Conservation (phyloP, 352 stramenopile species). For the Globisporangium mamillatum region DNA sequence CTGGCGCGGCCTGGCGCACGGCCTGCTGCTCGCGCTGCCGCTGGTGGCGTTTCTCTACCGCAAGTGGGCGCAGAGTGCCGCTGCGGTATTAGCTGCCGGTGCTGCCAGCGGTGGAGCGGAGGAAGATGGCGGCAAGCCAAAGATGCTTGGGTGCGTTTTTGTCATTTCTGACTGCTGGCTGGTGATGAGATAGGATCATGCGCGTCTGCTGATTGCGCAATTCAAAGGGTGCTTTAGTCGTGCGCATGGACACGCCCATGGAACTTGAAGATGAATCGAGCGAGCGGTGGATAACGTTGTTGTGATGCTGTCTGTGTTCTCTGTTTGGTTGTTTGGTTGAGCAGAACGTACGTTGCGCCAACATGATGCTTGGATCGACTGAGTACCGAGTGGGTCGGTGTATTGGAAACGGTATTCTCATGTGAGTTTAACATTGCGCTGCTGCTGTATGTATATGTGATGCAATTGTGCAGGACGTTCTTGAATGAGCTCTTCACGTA, state of each 20-base stretch:
- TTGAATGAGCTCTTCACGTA: conserved; percentile 66
- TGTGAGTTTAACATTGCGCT: not conserved
- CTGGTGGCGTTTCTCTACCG: conserved; percentile 45
- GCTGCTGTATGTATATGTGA: not conserved
- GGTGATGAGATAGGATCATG: not conserved
- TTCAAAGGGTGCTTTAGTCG: not conserved
- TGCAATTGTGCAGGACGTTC: conserved; percentile 32
- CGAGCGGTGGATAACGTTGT: conserved; percentile 3
- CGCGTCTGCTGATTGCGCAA: conserved; percentile 12
- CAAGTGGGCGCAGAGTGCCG: conserved; percentile 35
- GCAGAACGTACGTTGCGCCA: conserved; percentile 35
- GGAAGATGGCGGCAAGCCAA: conserved; percentile 22
- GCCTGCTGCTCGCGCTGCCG: conserved; percentile 46
- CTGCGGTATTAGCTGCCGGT: not conserved
- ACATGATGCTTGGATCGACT: not conserved
- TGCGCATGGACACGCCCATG: not conserved
- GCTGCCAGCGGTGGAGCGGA: conserved; percentile 14
- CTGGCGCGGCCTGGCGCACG: conserved; percentile 51
- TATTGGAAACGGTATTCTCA: not conserved
- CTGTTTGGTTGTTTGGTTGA: not conserved
- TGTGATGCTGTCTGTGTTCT: not conserved
- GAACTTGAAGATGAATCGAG: not conserved
- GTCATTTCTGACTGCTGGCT: not conserved
- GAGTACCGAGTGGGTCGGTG: not conserved
- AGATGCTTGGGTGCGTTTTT: conserved; percentile 38